A percentile compares a stretch with the other conserved stretches of the same genome.
phyloP scores from a whole-genome alignment of 2,329 filamentous ascomycete species.

The Fusarium algeriense region DNA sequence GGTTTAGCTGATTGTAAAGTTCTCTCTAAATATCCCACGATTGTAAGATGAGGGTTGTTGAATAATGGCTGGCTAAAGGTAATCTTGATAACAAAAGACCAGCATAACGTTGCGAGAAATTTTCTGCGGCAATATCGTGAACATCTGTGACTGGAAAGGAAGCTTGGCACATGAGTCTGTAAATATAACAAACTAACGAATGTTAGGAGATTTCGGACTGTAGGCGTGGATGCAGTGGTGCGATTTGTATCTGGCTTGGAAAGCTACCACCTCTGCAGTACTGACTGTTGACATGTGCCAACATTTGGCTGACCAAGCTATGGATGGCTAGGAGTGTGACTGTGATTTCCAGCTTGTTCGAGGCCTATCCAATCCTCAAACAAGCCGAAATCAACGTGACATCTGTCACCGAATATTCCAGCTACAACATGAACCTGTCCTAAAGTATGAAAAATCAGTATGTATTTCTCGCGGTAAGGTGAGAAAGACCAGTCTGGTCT shows the following conservation, averaged over 20 bases:
- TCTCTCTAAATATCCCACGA: slow-evolving; percentile 21
- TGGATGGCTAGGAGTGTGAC: neutral
- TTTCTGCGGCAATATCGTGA: neutral
- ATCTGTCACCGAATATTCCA: slow-evolving; percentile 1
- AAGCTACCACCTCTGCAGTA: slow-evolving; percentile 11
- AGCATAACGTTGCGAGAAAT: neutral
- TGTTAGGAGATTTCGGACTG: neutral
- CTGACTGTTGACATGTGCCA: slow-evolving; percentile 29
- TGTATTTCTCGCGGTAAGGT: slow-evolving; percentile 1
- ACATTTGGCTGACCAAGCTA: slow-evolving; percentile 29
- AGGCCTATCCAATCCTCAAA: neutral
- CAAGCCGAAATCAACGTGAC: neutral
- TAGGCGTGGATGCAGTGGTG: slow-evolving; percentile 29
- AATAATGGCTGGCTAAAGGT: neutral
- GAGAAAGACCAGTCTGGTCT: neutral
- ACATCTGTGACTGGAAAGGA: neutral
- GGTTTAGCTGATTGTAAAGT: slow-evolving; percentile 11
- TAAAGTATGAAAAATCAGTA: neutral
- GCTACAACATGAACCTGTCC: neutral
- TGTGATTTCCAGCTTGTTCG: slow-evolving; percentile 2
- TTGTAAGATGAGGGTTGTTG: slow-evolving; percentile 11
- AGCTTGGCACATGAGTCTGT: neutral
- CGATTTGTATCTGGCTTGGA: slow-evolving; percentile 15
- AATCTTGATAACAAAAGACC: neutral
- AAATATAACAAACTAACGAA: neutral